Conservation (phyloP, 1,139 yeast species). For the Hyphopichia burtonii region DNA sequence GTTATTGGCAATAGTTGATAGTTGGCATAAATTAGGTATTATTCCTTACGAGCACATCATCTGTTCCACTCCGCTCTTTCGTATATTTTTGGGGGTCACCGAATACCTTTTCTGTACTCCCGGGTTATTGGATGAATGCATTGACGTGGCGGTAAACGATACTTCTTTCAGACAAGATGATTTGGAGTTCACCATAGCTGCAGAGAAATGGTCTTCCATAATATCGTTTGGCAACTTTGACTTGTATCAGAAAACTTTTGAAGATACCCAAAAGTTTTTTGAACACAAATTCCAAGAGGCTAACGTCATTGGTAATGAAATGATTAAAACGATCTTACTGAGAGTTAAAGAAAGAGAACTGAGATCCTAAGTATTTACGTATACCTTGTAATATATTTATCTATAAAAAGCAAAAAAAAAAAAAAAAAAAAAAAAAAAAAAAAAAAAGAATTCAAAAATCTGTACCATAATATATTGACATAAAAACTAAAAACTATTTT, state of each 20-base stretch:
- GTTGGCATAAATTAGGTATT: slow-evolving; percentile 83
- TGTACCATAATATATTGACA: not conserved
- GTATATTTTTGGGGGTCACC: slow-evolving; percentile 91
- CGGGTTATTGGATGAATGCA: slow-evolving; percentile 73
- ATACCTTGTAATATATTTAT: not conserved
- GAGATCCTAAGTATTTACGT: not conserved
- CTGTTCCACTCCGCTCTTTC: slow-evolving; percentile 88
- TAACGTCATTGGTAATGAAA: slow-evolving; percentile 86
- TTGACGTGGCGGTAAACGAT: slow-evolving; percentile 67
- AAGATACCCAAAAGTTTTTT: slow-evolving; percentile 76
- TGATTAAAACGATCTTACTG: slow-evolving; percentile 81
- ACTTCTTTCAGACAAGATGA: slow-evolving; percentile 81
- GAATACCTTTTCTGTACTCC: slow-evolving; percentile 89
- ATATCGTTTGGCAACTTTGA: slow-evolving; percentile 76
- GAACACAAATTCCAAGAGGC: slow-evolving; percentile 88
- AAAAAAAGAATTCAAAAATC: not conserved
- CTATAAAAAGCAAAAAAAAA: not conserved
- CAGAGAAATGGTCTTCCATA: slow-evolving; percentile 81
- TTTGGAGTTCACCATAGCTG: slow-evolving; percentile 79
- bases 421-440: not conserved
- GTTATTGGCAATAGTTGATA: slow-evolving; percentile 84
- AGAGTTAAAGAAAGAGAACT: slow-evolving; percentile 45
- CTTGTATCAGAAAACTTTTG: slow-evolving; percentile 70
- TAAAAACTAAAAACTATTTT: slow-evolving; percentile 9
- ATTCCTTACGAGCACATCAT: slow-evolving; percentile 96